Conservation (phyloP, 768 basidiomycete species). For the Cantharellus anzutake region DNA sequence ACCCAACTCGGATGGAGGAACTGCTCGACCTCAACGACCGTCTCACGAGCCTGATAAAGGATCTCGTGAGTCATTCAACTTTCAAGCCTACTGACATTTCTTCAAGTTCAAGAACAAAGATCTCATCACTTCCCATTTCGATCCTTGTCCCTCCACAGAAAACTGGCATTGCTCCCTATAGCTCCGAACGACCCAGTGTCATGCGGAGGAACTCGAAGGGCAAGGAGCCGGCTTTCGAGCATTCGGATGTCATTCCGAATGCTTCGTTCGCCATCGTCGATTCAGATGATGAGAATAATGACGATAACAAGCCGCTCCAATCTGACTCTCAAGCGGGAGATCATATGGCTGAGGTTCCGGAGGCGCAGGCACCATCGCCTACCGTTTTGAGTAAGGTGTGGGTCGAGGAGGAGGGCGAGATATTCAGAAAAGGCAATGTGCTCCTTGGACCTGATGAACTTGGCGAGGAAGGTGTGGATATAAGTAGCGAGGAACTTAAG, state of each 20-base stretch:
- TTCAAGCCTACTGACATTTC: background rate
- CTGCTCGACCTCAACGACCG: constrained; percentile 56
- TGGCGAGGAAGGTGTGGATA: constrained; percentile 33
- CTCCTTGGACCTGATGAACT: constrained; percentile 70
- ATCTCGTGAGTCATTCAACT: constrained; percentile 14
- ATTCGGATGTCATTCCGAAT: background rate
- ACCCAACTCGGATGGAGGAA: constrained; percentile 29
- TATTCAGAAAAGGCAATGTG: constrained; percentile 78
- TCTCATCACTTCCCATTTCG: background rate
- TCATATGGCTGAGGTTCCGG: background rate
- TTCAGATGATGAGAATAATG: background rate
- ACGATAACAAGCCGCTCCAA: no score
- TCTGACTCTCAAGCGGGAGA: no score
- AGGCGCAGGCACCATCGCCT: background rate
- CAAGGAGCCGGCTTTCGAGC: background rate
- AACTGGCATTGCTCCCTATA: background rate
- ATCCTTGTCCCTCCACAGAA: background rate
- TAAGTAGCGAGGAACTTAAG: constrained; percentile 61
- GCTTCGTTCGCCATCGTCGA: background rate
- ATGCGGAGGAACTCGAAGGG: background rate
- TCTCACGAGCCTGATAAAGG: constrained; percentile 37
- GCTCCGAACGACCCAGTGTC: background rate
- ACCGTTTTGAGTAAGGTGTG: constrained; percentile 30
- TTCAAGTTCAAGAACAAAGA: no score
- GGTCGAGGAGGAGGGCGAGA: constrained; percentile 91